phyloP scores from a whole-genome alignment of 305 asterid genomes.

The Vinca major region DNA sequence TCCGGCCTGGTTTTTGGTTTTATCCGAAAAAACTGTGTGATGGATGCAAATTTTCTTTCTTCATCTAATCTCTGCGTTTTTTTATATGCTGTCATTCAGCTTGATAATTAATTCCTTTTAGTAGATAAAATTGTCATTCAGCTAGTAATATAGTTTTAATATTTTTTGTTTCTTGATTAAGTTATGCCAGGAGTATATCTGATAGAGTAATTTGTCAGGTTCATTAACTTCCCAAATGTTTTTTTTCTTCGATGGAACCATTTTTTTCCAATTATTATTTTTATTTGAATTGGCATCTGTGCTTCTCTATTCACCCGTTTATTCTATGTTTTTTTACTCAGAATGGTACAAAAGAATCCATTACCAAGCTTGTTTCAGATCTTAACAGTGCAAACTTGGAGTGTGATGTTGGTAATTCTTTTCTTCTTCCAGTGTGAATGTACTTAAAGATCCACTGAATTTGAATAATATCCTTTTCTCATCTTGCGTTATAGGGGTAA shows the following conservation, averaged over 20 bases:
- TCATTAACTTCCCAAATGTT: too few relatives aligned
- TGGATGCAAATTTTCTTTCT: background rate
- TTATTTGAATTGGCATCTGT: background rate
- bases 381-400: constrained; percentile 75
- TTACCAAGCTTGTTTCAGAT: constrained; percentile 72
- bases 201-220: too few relatives aligned
- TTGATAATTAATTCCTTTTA: background rate
- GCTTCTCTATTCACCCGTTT: constrained; percentile 11
- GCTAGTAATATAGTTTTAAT: background rate
- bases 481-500: background rate
- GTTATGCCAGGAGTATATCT: background rate
- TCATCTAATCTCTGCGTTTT: background rate
- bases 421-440: constrained; percentile 3
- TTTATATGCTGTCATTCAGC: background rate
- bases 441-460: background rate
- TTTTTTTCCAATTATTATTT: too few relatives aligned
- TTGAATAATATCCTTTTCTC: background rate
- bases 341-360: constrained; percentile 92
- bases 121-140: background rate
- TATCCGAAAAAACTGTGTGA: background rate
- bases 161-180: background rate
- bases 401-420: constrained; percentile 81
- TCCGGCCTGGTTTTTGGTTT: background rate
- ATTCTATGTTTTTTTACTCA: constrained; percentile 14
- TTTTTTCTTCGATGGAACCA: too few relatives aligned